Evolutionary conservation across 805 yeast species (phyloP).

Genomic region (Kuraishia piskuri): DNA sequence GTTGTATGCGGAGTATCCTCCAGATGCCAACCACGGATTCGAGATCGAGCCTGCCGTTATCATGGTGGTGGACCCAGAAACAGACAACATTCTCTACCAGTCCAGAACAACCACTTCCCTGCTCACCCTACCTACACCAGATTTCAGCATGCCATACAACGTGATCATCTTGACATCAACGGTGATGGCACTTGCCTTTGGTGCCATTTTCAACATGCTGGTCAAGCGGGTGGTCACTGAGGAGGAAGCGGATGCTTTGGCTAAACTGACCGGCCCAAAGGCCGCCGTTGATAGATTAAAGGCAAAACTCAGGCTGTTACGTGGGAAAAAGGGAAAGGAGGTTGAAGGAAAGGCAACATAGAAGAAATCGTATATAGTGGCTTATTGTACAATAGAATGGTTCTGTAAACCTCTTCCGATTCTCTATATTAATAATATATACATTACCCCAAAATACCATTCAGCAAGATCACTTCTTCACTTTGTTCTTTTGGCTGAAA

Average conservation of each 20-base stretch:
- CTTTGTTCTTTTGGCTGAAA: not conserved
- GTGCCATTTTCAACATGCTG: constrained; percentile 72
- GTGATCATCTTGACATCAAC: constrained; percentile 93
- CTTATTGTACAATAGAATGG: too few species aligned
- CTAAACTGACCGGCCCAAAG: constrained; percentile 1
- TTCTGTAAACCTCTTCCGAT: too few species aligned
- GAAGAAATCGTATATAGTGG: too few species aligned
- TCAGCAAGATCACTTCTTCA: not conserved
- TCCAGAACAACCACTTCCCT: constrained; percentile 81
- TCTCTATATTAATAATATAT: too few species aligned
- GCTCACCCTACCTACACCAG: constrained; percentile 89
- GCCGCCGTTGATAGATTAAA: not conserved
- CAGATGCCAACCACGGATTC: constrained; percentile 98
- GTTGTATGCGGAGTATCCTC: constrained; percentile 90
- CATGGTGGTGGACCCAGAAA: constrained; percentile 32
- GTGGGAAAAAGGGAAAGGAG: constrained; percentile 10
- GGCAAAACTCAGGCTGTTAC: not conserved
- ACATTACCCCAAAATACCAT: too few species aligned
- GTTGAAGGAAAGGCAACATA: constrained; percentile 8
- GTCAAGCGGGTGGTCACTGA: constrained; percentile 69
- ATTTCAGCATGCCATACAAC: constrained; percentile 97
- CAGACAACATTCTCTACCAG: constrained; percentile 29
- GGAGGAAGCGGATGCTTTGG: constrained; percentile 45
- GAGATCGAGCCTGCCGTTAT: constrained; percentile 87
- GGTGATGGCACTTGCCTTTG: constrained; percentile 86